Percentiles rank a stretch among this genome's conserved stretches.
Evolutionary conservation across 108 stramenopile genomes (phyloP).

Genomic region (Fragilariopsis cylindrus): DNA sequence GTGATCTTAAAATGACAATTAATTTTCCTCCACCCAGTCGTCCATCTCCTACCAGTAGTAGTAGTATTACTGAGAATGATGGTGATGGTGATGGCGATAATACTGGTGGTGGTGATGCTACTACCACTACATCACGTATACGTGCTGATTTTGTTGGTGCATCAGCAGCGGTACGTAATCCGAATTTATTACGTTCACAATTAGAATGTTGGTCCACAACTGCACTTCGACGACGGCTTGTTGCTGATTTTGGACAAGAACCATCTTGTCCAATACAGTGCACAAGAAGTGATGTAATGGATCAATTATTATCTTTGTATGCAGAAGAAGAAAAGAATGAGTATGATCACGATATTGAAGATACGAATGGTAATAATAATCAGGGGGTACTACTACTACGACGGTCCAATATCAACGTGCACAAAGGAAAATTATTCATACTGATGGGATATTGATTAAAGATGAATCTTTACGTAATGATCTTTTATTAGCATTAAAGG

Average conservation of each 20-base stretch:
- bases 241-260: constrained; percentile 42
- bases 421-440: constrained; percentile 16
- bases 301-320: constrained; percentile 26
- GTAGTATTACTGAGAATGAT: too few species aligned
- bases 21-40: too few species aligned
- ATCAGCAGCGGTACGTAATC: constrained; percentile 32
- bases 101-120: too few species aligned
- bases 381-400: neutral
- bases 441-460: constrained; percentile 20
- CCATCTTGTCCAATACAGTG: constrained; percentile 18
- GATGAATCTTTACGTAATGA: constrained; percentile 17
- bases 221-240: constrained; percentile 48
- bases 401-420: neutral
- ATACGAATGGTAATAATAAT: neutral
- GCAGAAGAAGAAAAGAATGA: constrained; percentile 25
- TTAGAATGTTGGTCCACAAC: constrained; percentile 55
- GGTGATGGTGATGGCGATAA: too few species aligned
- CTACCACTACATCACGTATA: too few species aligned
- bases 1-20: too few species aligned
- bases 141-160: neutral
- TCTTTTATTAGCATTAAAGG: constrained; percentile 32
- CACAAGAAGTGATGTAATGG: constrained; percentile 48
- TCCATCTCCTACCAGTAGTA: too few species aligned
- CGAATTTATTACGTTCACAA: constrained; percentile 56
- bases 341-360: neutral